Base-by-base conservation (phyloP, 2,329 filamentous ascomycete genomes). In the Cercospora canescens region DNA sequence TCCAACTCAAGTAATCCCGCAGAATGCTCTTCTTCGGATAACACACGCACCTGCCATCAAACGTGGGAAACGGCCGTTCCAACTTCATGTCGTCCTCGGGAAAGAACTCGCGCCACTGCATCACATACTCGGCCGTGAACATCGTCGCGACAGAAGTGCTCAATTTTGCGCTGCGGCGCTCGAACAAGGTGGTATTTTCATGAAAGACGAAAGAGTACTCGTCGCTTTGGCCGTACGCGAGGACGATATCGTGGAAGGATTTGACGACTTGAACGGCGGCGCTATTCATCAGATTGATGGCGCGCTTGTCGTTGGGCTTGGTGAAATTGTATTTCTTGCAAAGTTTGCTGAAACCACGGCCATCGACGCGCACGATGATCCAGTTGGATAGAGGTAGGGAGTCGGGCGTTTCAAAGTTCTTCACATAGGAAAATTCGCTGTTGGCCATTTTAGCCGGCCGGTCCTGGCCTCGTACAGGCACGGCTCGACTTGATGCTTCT, bases 1-100 rank as follows among this genome's bases (percentile, higher is more conserved):
- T 87, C 95, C 95, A 99, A 76, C 91, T 94, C 85, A 99, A 88
- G 78, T 99, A 99, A 81, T 99, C 95, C 28, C 94, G 86, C 71
- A 99, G 80, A 77, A 97, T 96, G 73, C 86, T 84, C 6, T 91
- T 84, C 63, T 87, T 91, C 0, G 95, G 95, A 79, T 98, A 99
- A 76, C 90, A 89, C 3, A 99, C 93, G 16, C 93, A 93, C 59
- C 95, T 85, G 0, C 94, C 94, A 78, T 99, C 95, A 76, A 99
- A 99, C 6, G 91, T 94, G 0, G 95, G 95, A 12, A 96, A 81
- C 4, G 92, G 91, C 4, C 89, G 81, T 12, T 89, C 87, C 34
- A 98, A 82, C 5, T 88, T 86, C 18, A 81, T 28, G 1, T 14
- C 52, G 11, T 32, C 37, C 57, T 26, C 34, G 0, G 89, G 87